Conservation (phyloP, 148 eudicot genomes). For the Salicornia ramosissima region DNA sequence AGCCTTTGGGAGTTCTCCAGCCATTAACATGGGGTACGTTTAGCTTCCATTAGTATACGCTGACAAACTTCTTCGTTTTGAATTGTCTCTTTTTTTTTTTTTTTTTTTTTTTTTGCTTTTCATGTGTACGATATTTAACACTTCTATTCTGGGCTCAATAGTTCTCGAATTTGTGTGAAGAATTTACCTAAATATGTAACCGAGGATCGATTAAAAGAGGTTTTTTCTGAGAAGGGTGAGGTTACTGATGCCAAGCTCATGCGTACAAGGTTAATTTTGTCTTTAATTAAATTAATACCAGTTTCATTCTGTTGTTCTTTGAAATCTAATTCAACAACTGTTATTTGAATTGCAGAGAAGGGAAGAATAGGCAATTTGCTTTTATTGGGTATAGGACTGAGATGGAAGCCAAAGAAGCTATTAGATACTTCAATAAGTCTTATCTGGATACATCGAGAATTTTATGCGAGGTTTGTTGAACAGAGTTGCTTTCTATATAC, state of each 20-base stretch:
- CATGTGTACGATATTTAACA: too few species aligned
- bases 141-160: too few species aligned
- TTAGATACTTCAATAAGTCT: slow-evolving; percentile 66
- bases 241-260: slow-evolving; percentile 92
- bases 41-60: too few species aligned
- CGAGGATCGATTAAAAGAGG: slow-evolving; percentile 69
- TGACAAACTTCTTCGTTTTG: too few species aligned
- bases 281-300: neutral
- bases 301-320: neutral
- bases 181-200: slow-evolving; percentile 62
- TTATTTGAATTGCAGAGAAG: slow-evolving; percentile 48
- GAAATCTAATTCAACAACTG: neutral
- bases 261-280: slow-evolving; percentile 50
- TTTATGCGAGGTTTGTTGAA: slow-evolving; percentile 66
- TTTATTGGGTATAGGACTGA: slow-evolving; percentile 78
- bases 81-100: too few species aligned
- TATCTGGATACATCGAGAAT: slow-evolving; percentile 67
- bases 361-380: slow-evolving; percentile 88
- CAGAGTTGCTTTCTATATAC: neutral
- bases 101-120: too few species aligned
- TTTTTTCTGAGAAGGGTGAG: slow-evolving; percentile 83
- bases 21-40: too few species aligned
- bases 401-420: slow-evolving; percentile 73
- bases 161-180: slow-evolving; percentile 90
- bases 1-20: too few species aligned